phyloP scores from a whole-genome alignment of 139 green algal species.

The Chlorella sorokiniana region DNA sequence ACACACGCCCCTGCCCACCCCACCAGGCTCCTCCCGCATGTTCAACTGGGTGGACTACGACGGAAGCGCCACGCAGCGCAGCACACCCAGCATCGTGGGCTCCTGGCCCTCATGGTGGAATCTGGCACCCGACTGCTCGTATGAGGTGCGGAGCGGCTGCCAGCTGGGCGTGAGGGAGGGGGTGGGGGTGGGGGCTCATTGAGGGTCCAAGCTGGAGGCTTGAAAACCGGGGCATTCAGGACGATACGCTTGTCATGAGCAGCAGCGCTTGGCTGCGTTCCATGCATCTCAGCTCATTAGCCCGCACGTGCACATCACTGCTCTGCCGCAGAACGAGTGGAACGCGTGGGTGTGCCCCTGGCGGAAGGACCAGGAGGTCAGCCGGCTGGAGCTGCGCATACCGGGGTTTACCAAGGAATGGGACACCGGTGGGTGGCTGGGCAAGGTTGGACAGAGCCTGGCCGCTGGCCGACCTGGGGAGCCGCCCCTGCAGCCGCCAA shows the following conservation, averaged over 20 bases:
- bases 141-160: slow-evolving; percentile 12
- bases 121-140: slow-evolving; percentile 44
- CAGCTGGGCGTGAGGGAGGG: too few relatives aligned
- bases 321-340: slow-evolving; percentile 33
- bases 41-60: slow-evolving; percentile 70
- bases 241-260: too few relatives aligned
- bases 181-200: too few relatives aligned
- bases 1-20: background rate
- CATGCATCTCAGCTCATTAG: background rate
- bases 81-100: slow-evolving; percentile 46
- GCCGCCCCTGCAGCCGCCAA: too few relatives aligned
- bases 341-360: slow-evolving; percentile 52
- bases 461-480: background rate
- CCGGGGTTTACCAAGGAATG: slow-evolving; percentile 53
- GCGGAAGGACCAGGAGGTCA: slow-evolving; percentile 42
- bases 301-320: background rate
- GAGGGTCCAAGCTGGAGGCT: too few relatives aligned
- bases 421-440: slow-evolving; percentile 6
- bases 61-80: slow-evolving; percentile 47
- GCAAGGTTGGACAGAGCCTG: background rate
- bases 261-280: background rate
- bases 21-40: slow-evolving; percentile 55
- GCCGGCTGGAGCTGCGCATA: slow-evolving; percentile 58
- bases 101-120: slow-evolving; percentile 63
- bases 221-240: too few relatives aligned